Evolutionary conservation across 805 yeast genomes (phyloP), one percentile per base, ranked within the genome.

Genomic region (Cyberlindnera xylosilytica): DNA sequence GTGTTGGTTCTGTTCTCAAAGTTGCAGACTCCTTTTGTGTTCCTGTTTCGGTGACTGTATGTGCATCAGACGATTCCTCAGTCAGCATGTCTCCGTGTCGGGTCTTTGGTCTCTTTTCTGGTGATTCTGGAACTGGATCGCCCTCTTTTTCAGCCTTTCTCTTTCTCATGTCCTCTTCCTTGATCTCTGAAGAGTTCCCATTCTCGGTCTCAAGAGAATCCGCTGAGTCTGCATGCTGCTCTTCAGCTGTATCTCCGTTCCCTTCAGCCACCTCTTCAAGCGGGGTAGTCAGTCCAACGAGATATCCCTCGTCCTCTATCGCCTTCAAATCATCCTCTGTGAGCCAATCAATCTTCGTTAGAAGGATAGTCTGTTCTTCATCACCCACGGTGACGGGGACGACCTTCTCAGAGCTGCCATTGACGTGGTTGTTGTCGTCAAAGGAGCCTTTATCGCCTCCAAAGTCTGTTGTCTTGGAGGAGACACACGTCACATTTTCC

Each of bases 261-360:
- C 44, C 48, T 13, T 26, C 27, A 8, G 4, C 29, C 18, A 7
- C 13, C 16, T 52, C 53, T 13, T 44, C 50, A 3, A 38, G 30
- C 15, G 38, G 32, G 12, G 46, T 32, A 7, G 39, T 34, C n/a
- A 50, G 49, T 15, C 41, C 52, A 1, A 44, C 28, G 9, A 53
- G n/a, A 33, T 57, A 58, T 1, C 30, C 19, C 3, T 49, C 56
- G n/a, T 51, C 42, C 20, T 47, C 44, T 13, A 58, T 42, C 33
- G 50, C 58, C 23, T 39, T 38, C 9, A 49, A 20, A 32, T 56
- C 57, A 1, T 45, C 52, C 11, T 50, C 48, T 1, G 57, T 55
- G 5, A 58, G 37, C 62, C 62, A 58, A 6, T 50, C 55, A 13
- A 58, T 55, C 46, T 49, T 58, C 1, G 52, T 42, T 17, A 58